Evolutionary conservation across 1,284 basidiomycete genomes (phyloP), one percentile per base, ranked within the genome.

Genomic region (Leccinum pachyderme): DNA sequence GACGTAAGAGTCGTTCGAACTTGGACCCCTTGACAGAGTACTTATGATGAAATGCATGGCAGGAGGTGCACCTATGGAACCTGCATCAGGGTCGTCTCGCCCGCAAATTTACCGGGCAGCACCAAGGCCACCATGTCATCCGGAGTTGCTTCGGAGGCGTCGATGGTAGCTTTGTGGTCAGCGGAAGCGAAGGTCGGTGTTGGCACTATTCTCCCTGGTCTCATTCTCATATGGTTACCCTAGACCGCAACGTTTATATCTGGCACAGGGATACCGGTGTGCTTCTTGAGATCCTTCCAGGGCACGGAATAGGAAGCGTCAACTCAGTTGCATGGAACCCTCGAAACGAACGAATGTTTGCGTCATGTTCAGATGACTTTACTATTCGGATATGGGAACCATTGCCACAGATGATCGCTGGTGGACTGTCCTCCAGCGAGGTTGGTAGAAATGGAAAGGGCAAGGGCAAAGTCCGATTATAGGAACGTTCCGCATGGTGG

Each of bases 261-360:
- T 99, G 96, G 95, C 93, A 98, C 72, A 87, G 90, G 51, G 89
- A 93, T 63, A 89, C 88, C 4, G 91, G 90, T 0, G 77, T 82
- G 0, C 79, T 95, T 44, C 79, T 99, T 27, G 93, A 98, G 71
- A 81, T 87, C 25, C 81, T 98, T 1, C 71, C 81, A 2, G 96
- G 95, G 0, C 97, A 99, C 65, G 88, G 86, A 13, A 72, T 74
- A 49, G 94, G 94, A 37, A 90, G 89, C 56, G 95, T 99, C 57
- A 99, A 98, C 71, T 88, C 89, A 18, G 95, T 99, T 9, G 91
- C 94, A 13, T 99, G 97, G 97, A 96, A 98, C 72, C 94, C 93
- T 25, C 80, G 78, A 57, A 86, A 91, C 59, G 81, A 87, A 62
- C 82, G 83, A 56, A 91, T 98, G 82, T 96, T 99, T 73, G 96